phyloP scores from a whole-genome alignment of 2,329 filamentous ascomycete genomes.

The Chrysosporium queenslandicum region DNA sequence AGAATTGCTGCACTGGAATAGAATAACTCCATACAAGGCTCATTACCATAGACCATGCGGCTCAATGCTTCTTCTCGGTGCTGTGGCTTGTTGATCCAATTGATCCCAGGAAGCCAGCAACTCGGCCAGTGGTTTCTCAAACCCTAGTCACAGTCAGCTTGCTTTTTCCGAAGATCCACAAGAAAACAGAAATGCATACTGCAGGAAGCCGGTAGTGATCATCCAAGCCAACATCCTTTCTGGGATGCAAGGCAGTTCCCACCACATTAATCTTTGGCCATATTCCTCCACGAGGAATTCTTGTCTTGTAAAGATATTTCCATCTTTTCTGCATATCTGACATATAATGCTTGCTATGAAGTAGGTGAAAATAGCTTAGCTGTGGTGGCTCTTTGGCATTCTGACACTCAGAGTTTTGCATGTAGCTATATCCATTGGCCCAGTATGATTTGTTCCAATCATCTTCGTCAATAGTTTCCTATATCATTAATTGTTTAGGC shows the following conservation, averaged over 20 bases:
- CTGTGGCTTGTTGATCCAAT: conserved; percentile 3
- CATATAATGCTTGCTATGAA: neutral
- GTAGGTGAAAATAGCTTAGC: neutral
- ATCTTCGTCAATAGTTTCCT: neutral
- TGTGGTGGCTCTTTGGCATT: neutral
- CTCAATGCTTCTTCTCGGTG: neutral
- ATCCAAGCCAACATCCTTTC: neutral
- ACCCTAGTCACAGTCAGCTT: neutral
- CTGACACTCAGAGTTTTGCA: no score
- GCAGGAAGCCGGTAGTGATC: neutral
- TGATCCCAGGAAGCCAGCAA: neutral
- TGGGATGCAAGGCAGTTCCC: conserved; percentile 2
- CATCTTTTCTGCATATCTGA: conserved; percentile 1
- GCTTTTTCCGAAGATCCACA: neutral
- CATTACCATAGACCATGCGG: conserved; percentile 9
- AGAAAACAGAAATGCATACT: neutral
- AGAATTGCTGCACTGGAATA: conserved; percentile 12
- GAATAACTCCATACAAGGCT: neutral
- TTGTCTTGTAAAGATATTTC: neutral
- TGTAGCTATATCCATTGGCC: neutral
- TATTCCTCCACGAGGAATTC: neutral
- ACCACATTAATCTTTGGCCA: neutral
- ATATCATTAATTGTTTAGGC: neutral
- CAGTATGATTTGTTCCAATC: neutral
- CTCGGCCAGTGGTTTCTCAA: neutral